Evolutionary conservation across 1,284 basidiomycete species (phyloP).

Genomic region (Irpex lacteus): DNA sequence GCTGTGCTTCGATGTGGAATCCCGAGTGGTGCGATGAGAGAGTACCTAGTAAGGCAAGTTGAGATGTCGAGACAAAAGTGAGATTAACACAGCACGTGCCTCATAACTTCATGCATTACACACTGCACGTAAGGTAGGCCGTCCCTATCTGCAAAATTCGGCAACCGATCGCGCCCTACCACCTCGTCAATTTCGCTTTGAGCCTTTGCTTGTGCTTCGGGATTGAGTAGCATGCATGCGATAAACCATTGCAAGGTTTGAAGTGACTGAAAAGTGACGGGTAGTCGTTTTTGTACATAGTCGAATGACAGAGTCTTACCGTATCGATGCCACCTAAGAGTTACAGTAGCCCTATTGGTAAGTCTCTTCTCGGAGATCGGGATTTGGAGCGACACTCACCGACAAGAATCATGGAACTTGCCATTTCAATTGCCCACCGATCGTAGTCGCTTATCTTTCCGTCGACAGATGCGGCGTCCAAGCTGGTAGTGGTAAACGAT

Average conservation of each 20-base stretch:
- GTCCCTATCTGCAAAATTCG: conserved; percentile 14
- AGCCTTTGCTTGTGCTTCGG: conserved; percentile 11
- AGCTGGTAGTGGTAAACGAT: background rate
- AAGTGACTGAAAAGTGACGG: background rate
- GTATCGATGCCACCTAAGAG: background rate
- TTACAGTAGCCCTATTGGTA: background rate
- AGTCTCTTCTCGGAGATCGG: background rate
- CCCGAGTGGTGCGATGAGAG: conserved; percentile 2
- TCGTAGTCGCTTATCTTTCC: background rate
- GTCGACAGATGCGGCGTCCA: background rate
- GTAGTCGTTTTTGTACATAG: background rate
- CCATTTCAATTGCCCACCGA: background rate
- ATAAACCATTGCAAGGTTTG: conserved; percentile 11
- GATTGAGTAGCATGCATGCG: conserved; percentile 14
- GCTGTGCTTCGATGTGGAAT: background rate
- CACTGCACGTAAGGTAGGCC: conserved; percentile 14
- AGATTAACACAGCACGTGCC: conserved; percentile 1
- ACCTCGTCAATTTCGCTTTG: conserved; percentile 14
- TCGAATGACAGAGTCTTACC: background rate
- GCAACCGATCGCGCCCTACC: conserved; percentile 14
- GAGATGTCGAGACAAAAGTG: background rate
- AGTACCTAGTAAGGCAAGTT: background rate
- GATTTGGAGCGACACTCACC: background rate
- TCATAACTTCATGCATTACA: conserved; percentile 12
- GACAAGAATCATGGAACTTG: background rate